phyloP scores from a whole-genome alignment of 2,329 filamentous ascomycete genomes.

The Aspergillus sp. region DNA sequence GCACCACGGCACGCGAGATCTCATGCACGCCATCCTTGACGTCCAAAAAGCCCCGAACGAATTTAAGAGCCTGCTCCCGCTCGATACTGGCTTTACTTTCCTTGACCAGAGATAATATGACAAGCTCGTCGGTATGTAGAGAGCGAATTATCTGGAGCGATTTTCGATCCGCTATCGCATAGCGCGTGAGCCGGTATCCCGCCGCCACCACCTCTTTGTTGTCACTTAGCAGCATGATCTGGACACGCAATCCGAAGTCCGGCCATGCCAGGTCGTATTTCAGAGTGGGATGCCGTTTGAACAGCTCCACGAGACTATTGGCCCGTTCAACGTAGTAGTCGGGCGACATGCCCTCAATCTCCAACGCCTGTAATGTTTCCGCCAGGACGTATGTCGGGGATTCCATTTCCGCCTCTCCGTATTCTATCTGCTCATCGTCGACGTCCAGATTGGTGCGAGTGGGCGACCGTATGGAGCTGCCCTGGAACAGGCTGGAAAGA shows the following conservation, averaged over 20 bases:
- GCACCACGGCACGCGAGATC: constrained; percentile 80
- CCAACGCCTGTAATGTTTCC: constrained; percentile 85
- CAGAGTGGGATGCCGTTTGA: constrained; percentile 85
- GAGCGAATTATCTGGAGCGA: constrained; percentile 85
- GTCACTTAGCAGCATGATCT: constrained; percentile 93
- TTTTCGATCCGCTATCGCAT: constrained; percentile 87
- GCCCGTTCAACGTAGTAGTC: constrained; percentile 95
- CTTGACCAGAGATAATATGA: constrained; percentile 89
- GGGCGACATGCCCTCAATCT: constrained; percentile 80
- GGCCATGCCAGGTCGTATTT: constrained; percentile 98
- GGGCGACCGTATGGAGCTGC: constrained; percentile 55
- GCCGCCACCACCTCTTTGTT: constrained; percentile 94
- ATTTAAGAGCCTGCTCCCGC: constrained; percentile 94
- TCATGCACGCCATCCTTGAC: constrained; percentile 90
- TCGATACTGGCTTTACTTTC: constrained; percentile 97
- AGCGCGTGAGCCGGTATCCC: constrained; percentile 88
- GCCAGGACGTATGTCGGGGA: constrained; percentile 89
- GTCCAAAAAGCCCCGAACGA: constrained; percentile 90
- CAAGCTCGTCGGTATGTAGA: constrained; percentile 87
- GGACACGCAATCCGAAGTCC: constrained; percentile 88
- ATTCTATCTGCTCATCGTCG: constrained; percentile 43
- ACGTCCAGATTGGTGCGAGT: constrained; percentile 40
- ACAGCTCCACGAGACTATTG: constrained; percentile 92
- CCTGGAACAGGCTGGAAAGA: constrained; percentile 58
- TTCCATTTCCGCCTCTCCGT: constrained; percentile 69